Percentiles rank a stretch among this genome's conserved stretches.
These are phyloP conservation scores for Entonaema liquescens DNA, from an alignment of 495 filamentous ascomycete species.

Conservation along the genomic window DNA sequence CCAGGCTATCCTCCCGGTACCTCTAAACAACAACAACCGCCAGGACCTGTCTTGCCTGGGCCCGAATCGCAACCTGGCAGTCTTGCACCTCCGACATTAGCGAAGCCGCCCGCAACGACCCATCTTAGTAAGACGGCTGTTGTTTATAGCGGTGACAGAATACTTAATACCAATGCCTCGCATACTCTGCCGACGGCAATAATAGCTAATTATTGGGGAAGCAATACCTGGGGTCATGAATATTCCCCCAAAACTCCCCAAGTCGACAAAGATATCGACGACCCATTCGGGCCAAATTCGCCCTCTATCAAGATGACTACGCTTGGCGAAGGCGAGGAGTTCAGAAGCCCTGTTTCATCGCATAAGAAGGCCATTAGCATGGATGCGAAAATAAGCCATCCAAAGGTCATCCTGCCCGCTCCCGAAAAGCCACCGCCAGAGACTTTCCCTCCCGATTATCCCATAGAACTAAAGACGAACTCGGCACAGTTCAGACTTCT, in stretches of 20 bases:
- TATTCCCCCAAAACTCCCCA: constrained; percentile 59
- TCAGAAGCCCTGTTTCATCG: constrained; percentile 31
- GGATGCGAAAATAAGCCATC: constrained; percentile 62
- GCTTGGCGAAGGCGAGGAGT: constrained; percentile 45
- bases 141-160: constrained; percentile 78
- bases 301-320: constrained; percentile 50
- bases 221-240: constrained; percentile 80
- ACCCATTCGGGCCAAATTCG: constrained; percentile 52
- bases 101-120: constrained; percentile 83
- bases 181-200: constrained; percentile 81
- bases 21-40: constrained; percentile 40
- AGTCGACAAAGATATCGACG: constrained; percentile 58
- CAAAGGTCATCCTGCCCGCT: constrained; percentile 51
- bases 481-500: constrained; percentile 92
- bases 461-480: constrained; percentile 81
- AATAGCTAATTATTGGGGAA: constrained; percentile 93
- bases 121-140: constrained; percentile 90
- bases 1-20: constrained; percentile 58
- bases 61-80: constrained; percentile 61
- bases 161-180: constrained; percentile 67
- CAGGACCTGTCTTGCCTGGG: constrained; percentile 26
- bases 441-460: constrained; percentile 83
- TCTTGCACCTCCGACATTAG: constrained; percentile 84
- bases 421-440: constrained; percentile 55
- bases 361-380: constrained; percentile 88